Evolutionary conservation across 805 yeast genomes (phyloP), one percentile per base, ranked within the genome.

Genomic region (Sugiyamaella mastotermitis): DNA sequence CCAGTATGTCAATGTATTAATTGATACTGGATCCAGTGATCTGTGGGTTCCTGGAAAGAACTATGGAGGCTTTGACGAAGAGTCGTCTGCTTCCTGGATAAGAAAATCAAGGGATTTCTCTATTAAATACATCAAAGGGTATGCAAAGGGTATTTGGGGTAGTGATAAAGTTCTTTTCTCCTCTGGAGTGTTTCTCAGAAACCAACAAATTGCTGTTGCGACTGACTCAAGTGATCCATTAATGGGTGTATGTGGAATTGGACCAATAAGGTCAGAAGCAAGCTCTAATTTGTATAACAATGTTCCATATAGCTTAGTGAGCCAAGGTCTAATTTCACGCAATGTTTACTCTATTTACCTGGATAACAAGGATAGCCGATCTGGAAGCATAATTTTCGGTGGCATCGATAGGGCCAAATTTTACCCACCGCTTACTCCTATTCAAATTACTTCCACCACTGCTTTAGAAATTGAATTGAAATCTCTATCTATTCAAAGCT

Each of bases 1-100:
- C 0, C 80, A 79, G 48, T 53, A 62, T 7, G 62, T 80, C 4
- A 64, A 62, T 3, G 76, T 80, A 3, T 57, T 78, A 27, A 52
- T 80, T 9, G 87, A 80, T 52, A 80, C 86, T 1, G 87, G 86
- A 2, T 78, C 84, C 0, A 69, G 81, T 1, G 86, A 80, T 54
- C 56, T 80, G 31, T 78, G 83, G 82, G 72, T 79, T 16, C 59
- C 48, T 36, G 53, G 33, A 19, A 50, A 33, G 9, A 30, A 22
- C 6, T 64, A 35, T 31, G 37, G 34, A 9, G 48, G 50, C 16
- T 48, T 40, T 38, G 41, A 39, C 19, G 21, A 42, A 5, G 26
- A 18, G 9, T 5, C 18, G 9, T 43, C 48, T 4, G n/a, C 10
- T 11, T 17, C 52, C 1, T 48, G 52, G 52, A 36, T 26, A 17